phyloP scores from a whole-genome alignment of 1,284 basidiomycete genomes.

The Pisolithus thermaeus region DNA sequence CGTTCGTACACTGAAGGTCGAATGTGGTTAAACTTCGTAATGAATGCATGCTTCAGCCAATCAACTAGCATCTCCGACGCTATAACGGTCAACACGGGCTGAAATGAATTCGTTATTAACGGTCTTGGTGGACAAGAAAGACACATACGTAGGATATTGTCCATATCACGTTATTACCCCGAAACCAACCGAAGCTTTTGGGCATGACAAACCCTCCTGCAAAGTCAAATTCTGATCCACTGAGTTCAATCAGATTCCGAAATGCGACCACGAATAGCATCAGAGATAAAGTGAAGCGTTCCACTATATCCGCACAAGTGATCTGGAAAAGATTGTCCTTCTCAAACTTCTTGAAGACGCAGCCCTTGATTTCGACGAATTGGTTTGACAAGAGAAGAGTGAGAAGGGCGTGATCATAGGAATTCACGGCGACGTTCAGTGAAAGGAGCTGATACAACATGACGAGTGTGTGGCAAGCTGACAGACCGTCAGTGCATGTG shows the following conservation, averaged over 20 bases:
- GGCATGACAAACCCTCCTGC: slow-evolving; percentile 68
- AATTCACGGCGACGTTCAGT: slow-evolving; percentile 97
- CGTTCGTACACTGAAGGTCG: slow-evolving; percentile 93
- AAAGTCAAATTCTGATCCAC: slow-evolving; percentile 81
- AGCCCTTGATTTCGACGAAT: slow-evolving; percentile 99
- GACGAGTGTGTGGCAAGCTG: slow-evolving; percentile 88
- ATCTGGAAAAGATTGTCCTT: slow-evolving; percentile 99
- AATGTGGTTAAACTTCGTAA: slow-evolving; percentile 97
- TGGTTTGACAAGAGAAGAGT: slow-evolving; percentile 96
- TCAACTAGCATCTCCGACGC: slow-evolving; percentile 93
- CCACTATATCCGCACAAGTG: slow-evolving; percentile 97
- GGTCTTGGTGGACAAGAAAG: background rate
- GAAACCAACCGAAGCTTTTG: slow-evolving; percentile 81
- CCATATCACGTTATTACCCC: slow-evolving; percentile 75
- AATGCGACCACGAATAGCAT: slow-evolving; percentile 93
- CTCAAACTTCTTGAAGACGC: slow-evolving; percentile 99
- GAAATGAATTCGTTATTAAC: slow-evolving; percentile 1
- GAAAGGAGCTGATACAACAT: slow-evolving; percentile 96
- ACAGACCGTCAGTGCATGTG: background rate
- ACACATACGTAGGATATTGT: slow-evolving; percentile 82
- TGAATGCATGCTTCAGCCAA: slow-evolving; percentile 99
- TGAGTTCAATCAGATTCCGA: slow-evolving; percentile 93
- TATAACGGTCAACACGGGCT: slow-evolving; percentile 92
- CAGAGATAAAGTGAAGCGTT: slow-evolving; percentile 88
- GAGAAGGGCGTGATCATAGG: slow-evolving; percentile 93